phyloP scores from a whole-genome alignment of 2,329 filamentous ascomycete species.

The Sporothrix luriei region DNA sequence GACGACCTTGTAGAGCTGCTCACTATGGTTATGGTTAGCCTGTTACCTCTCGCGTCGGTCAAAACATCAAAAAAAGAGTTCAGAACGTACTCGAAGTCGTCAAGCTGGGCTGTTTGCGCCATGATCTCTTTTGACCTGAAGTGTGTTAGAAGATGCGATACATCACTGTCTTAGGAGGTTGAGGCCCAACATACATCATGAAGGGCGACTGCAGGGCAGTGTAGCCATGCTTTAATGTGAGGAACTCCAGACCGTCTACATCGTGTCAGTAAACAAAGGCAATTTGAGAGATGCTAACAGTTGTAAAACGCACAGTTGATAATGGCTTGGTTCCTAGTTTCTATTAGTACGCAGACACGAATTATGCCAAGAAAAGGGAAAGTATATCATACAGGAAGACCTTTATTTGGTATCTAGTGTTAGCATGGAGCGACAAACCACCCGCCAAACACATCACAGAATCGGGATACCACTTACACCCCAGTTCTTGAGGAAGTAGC shows the following conservation, averaged over 20 bases:
- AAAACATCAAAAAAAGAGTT: background rate
- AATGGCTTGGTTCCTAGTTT: slow-evolving; percentile 71
- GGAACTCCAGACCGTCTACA: slow-evolving; percentile 77
- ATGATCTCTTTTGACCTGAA: slow-evolving; percentile 76
- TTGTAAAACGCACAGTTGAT: slow-evolving; percentile 66
- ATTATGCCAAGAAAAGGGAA: background rate
- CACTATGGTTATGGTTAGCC: slow-evolving; percentile 44
- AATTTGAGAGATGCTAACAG: background rate
- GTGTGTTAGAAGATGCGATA: background rate
- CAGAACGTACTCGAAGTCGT: slow-evolving; percentile 73
- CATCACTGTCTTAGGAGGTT: no score
- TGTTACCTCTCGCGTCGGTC: background rate
- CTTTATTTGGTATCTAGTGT: background rate
- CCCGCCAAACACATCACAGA: background rate
- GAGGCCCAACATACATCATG: slow-evolving; percentile 66
- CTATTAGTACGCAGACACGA: background rate
- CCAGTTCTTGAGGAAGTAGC: slow-evolving; percentile 88
- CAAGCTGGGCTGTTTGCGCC: slow-evolving; percentile 96
- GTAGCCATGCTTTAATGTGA: slow-evolving; percentile 73
- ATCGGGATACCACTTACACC: slow-evolving; percentile 58
- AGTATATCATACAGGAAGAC: slow-evolving; percentile 26
- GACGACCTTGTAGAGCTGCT: slow-evolving; percentile 96
- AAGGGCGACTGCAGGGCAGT: slow-evolving; percentile 83
- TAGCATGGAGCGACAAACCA: background rate
- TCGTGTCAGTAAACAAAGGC: background rate